Base-by-base conservation (phyloP, 2,329 filamentous ascomycete genomes). In the Furcasterigmium sp. region DNA sequence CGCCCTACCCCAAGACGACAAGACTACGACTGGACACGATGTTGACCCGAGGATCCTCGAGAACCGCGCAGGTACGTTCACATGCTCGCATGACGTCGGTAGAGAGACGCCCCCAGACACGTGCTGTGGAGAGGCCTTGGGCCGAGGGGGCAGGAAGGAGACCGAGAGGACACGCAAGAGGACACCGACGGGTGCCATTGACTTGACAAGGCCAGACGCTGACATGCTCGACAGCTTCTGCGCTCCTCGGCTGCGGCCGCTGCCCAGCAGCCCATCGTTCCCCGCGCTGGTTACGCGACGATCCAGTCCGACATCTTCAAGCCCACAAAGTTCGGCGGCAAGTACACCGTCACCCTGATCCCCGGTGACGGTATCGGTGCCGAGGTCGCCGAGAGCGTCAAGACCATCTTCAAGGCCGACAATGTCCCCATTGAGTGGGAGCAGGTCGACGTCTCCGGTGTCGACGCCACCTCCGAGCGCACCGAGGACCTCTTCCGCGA, bases 381-480 rank as follows among this genome's bases (percentile, higher is more conserved):
- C 68, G 93, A 98, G 75, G 91, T 97, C 50, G 90, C 91, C 59
- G 91, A 97, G 74, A 93, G 89, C 51, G 91, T 98, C 68, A 95
- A 96, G 84, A 94, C 91, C 56, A 86, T 98, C 69, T 97, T 97
- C 85, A 97, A 96, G 82, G 91, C 91, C 66, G 91, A 97, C 77
- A 97, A 95, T 65, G 91, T 96, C 42, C 93, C 93, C 61, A 84
- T 98, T 60, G 90, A 96, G 72, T 97, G 93, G 91, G 93, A 98
- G 72, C 91, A 97, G 76, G 80, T 98, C 59, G 91, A 96, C 65
- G 91, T 95, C 37, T 90, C 88, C 21, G 93, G 93, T 68, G 79
- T 97, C 53, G 87, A 91, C 64, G 81, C 84, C 47, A 87, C 87
- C 60, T 79, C 82, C 67, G 89, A 90, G 71, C 85, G 90, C 68